Base-by-base conservation (phyloP, 805 yeast genomes). In the Candida gorgasii region DNA sequence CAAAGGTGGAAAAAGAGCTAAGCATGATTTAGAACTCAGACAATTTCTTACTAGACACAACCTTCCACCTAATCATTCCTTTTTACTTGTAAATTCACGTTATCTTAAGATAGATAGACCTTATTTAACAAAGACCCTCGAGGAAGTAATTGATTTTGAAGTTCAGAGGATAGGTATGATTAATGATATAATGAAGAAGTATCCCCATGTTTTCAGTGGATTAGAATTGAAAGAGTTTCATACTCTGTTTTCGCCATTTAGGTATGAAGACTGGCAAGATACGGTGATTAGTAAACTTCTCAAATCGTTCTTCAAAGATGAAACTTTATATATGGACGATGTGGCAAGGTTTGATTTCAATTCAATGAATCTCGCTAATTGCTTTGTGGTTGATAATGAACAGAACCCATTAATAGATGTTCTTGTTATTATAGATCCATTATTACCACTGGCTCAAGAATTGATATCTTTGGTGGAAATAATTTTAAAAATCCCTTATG, bases 401-500 rank as follows among this genome's bases (percentile, higher is more conserved):
- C 49, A 49, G 1, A 43, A 55, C 2, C 69, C 75, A 23, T 59
- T 63, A 13, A 57, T 89, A 15, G 84, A 84, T 46, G 54, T 89
- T 4, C 60, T 78, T 4, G 65, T 86, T 0, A 61, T 86, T 1
- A 54, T 87, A 29, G 89, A 93, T 57, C 97, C 98, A 1, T 60
- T 80, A 1, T 76, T 78, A 45, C 90, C 85, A 50, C 53, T 65
- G 12, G 76, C 95, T 0, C 98, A 88, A 53, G 78, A 76, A 37
- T 53, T 80, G 7, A 51, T 84, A 0, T 65, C 84, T 0, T 57
- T 85, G 13, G 55, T 62, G 3, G 51, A 58, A 3, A 50, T 76
- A 0, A 48, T 84, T 7, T 58, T 61, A 23, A 59, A 66, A 17
- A 53, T 80, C 19, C 62, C 76, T 1, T 79, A 76, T 51, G 71